Evolutionary conservation across 2,329 filamentous ascomycete species (phyloP).

Genomic region (Trichoderma citrinoviride): DNA sequence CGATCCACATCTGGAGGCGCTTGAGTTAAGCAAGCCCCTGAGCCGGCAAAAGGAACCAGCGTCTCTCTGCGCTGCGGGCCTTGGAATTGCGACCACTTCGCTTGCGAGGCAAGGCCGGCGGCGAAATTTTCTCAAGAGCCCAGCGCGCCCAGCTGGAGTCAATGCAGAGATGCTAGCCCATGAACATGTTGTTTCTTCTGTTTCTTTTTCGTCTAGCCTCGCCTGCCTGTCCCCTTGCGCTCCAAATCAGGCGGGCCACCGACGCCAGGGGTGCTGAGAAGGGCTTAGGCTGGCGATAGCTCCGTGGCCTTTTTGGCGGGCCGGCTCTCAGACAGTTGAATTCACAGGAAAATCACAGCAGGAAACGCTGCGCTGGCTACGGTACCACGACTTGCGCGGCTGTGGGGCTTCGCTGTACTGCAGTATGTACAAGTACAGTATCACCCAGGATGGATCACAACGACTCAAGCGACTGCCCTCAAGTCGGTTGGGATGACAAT

Average conservation of each 20-base stretch:
- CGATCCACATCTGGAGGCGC: constrained; percentile 8
- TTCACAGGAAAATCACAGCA: background rate
- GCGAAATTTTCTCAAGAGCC: background rate
- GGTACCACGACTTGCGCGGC: constrained; percentile 8
- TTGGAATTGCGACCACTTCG: constrained; percentile 18
- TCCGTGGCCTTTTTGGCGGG: background rate
- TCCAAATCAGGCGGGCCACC: background rate
- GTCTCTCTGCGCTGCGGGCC: background rate
- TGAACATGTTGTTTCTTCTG: constrained; percentile 6
- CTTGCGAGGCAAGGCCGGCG: constrained; percentile 6
- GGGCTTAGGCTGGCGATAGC: background rate
- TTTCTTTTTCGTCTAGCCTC: background rate
- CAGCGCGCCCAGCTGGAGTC: background rate
- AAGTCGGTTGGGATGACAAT: background rate
- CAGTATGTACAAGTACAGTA: too few species aligned
- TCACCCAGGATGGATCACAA: background rate
- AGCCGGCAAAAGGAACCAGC: constrained; percentile 16
- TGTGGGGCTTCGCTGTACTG: background rate
- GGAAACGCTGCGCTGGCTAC: background rate
- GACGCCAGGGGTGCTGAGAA: background rate
- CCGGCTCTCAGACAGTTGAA: background rate
- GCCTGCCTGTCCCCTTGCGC: background rate
- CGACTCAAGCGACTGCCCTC: constrained; percentile 8
- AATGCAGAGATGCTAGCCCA: background rate
- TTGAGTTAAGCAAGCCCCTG: constrained; percentile 15